Conservation (phyloP, 306 rosid genomes). For the Acacia crassicarpa region DNA sequence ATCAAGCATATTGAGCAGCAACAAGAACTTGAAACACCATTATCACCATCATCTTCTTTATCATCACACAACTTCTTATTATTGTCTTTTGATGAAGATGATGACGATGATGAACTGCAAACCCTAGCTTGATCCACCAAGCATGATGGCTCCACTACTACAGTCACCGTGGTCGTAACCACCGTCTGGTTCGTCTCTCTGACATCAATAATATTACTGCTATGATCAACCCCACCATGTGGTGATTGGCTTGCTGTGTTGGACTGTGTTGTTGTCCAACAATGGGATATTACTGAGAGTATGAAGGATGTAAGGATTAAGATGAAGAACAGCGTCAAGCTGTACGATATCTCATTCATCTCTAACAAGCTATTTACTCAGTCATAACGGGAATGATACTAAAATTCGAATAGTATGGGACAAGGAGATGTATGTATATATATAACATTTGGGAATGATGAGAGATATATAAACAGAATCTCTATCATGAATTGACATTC, state of each 20-base stretch:
- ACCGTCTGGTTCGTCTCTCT: slow-evolving; percentile 11
- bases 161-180: not conserved
- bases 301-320: not conserved
- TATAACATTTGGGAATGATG: not conserved
- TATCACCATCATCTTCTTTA: not conserved
- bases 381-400: too few relatives aligned
- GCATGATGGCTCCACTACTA: slow-evolving; percentile 15
- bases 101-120: too few relatives aligned
- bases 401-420: not conserved
- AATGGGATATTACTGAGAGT: not conserved
- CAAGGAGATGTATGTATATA: not conserved
- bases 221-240: not conserved
- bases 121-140: slow-evolving; percentile 15
- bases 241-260: not conserved
- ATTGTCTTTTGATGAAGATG: slow-evolving; percentile 9
- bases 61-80: not conserved
- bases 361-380: not conserved
- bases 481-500: not conserved
- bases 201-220: not conserved
- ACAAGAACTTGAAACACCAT: slow-evolving; percentile 10
- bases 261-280: not conserved
- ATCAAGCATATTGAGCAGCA: slow-evolving; percentile 47
- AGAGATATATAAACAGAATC: not conserved
- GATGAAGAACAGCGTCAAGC: not conserved
- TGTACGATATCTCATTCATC: not conserved